Evolutionary conservation across 257 asterid species (phyloP).

Genomic region (Nicotiana knightiana): DNA sequence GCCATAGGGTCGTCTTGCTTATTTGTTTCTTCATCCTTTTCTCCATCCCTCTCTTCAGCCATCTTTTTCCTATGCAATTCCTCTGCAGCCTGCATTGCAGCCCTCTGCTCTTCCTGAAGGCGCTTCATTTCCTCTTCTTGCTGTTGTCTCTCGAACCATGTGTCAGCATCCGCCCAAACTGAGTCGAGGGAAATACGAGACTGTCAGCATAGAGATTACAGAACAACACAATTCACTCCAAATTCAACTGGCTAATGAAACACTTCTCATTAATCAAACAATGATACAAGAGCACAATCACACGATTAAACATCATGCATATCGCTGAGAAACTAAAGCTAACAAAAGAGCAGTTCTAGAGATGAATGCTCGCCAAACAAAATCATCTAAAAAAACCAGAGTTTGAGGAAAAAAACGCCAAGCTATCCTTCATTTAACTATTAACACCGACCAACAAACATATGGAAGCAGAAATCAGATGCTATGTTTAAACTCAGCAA

Average conservation of each 20-base stretch:
- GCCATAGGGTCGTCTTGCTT: constrained; percentile 60
- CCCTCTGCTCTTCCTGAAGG: constrained; percentile 75
- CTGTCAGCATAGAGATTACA: background rate
- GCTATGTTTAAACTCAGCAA: too few relatives aligned
- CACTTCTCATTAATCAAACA: too few relatives aligned
- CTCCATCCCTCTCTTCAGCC: constrained; percentile 87
- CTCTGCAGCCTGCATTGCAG: constrained; percentile 74
- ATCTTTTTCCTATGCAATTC: constrained; percentile 81
- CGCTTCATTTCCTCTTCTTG: constrained; percentile 84
- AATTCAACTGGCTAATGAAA: background rate
- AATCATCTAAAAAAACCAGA: too few relatives aligned
- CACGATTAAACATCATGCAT: too few relatives aligned
- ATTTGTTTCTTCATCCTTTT: constrained; percentile 52
- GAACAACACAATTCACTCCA: background rate
- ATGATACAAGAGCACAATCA: too few relatives aligned
- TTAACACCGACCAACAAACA: too few relatives aligned
- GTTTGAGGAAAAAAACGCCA: too few relatives aligned
- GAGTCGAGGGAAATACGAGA: background rate
- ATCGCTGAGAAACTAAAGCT: too few relatives aligned
- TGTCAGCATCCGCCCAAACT: constrained; percentile 99
- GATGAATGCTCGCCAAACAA: too few relatives aligned
- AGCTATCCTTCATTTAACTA: too few relatives aligned
- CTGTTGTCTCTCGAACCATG: constrained; percentile 94
- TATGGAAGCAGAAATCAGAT: too few relatives aligned
- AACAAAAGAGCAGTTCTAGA: too few relatives aligned